Evolutionary conservation across 805 yeast genomes (phyloP).

Genomic region (Henningerozyma blattae): DNA sequence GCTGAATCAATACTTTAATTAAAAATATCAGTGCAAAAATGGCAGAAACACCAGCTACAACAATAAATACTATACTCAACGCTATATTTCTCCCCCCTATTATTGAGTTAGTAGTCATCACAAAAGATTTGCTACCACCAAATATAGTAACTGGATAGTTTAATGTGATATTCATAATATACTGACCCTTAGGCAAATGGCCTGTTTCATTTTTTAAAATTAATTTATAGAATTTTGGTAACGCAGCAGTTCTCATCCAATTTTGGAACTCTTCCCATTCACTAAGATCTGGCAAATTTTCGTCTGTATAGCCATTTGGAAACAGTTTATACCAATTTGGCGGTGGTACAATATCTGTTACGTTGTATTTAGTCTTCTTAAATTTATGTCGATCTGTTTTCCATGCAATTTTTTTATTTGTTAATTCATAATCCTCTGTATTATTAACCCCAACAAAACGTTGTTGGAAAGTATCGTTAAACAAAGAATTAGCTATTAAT

Average conservation of each 20-base stretch:
- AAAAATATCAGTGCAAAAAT: constrained; percentile 65
- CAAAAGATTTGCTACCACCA: constrained; percentile 82
- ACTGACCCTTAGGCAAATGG: constrained; percentile 51
- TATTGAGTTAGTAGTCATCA: constrained; percentile 68
- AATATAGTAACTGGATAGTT: constrained; percentile 74
- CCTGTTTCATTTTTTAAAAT: constrained; percentile 60
- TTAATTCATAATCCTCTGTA: constrained; percentile 27
- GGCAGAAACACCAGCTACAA: constrained; percentile 69
- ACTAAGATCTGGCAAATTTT: constrained; percentile 57
- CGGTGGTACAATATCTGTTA: constrained; percentile 61
- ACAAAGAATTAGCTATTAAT: constrained; percentile 65
- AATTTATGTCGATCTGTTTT: constrained; percentile 49
- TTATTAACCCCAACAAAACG: constrained; percentile 30
- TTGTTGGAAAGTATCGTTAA: constrained; percentile 59
- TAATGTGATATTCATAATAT: constrained; percentile 52
- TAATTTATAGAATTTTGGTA: constrained; percentile 78
- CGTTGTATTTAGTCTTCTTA: constrained; percentile 49
- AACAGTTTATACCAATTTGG: constrained; percentile 66
- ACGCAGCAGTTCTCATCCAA: constrained; percentile 90
- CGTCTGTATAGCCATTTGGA: constrained; percentile 64
- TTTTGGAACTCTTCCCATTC: constrained; percentile 64
- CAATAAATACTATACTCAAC: constrained; percentile 73
- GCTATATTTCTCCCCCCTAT: constrained; percentile 84
- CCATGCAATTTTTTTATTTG: constrained; percentile 59
- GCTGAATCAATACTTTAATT: constrained; percentile 69